Conservation (phyloP, 2,329 filamentous ascomycete genomes). For the Epichloe gansuensis region DNA sequence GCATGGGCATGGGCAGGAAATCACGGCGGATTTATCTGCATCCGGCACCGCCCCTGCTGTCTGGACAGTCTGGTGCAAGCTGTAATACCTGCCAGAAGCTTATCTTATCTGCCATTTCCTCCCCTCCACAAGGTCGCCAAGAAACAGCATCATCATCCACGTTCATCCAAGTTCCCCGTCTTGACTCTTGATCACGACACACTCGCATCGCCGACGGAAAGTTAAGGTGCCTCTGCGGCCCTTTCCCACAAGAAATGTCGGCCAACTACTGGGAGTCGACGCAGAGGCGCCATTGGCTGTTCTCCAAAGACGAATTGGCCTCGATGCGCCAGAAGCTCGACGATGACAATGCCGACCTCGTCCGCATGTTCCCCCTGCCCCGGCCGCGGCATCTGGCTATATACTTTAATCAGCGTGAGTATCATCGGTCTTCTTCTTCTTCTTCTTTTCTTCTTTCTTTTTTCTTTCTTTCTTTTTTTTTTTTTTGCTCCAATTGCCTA, state of each 20-base stretch:
- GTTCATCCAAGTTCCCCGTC: not conserved
- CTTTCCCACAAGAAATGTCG: conserved; percentile 48
- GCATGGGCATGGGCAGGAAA: no score
- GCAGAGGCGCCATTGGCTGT: conserved; percentile 82
- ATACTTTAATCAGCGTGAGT: conserved; percentile 79
- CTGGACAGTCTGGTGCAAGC: no score
- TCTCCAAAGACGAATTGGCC: conserved; percentile 68
- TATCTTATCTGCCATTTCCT: not conserved
- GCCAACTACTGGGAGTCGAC: conserved; percentile 96
- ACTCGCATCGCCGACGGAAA: not conserved
- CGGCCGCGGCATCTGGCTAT: conserved; percentile 75
- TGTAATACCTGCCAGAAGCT: no score
- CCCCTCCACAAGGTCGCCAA: not conserved
- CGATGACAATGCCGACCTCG: conserved; percentile 60
- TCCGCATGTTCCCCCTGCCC: conserved; percentile 71
- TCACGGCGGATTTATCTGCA: no score
- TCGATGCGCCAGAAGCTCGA: conserved; percentile 65
- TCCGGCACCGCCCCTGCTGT: no score
- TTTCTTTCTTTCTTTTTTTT: not conserved
- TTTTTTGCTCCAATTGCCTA: not conserved
- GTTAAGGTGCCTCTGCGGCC: conserved; percentile 5
- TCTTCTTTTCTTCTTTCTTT: not conserved
- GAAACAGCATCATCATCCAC: not conserved
- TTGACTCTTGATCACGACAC: not conserved
- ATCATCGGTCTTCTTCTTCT: not conserved